These are phyloP conservation scores for Penicillium cinerascens DNA, from an alignment of 495 filamentous ascomycete species.

Conservation along the genomic window DNA sequence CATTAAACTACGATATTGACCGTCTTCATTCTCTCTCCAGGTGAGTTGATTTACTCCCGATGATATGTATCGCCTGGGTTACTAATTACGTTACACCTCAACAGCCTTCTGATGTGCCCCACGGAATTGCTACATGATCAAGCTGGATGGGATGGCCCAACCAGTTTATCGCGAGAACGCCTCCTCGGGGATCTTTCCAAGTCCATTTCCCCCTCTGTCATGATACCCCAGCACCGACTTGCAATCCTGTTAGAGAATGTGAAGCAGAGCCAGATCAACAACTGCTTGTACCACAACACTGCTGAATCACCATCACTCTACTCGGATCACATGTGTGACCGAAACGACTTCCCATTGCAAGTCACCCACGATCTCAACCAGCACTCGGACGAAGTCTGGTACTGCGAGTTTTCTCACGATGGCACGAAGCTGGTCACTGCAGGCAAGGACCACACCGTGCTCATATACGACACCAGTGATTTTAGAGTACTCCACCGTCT, in stretches of 20 bases:
- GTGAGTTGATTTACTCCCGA: slow-evolving; percentile 35
- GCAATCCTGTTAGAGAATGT: slow-evolving; percentile 77
- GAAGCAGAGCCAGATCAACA: slow-evolving; percentile 74
- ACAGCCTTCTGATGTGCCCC: slow-evolving; percentile 83
- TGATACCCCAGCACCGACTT: slow-evolving; percentile 95
- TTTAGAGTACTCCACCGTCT: slow-evolving; percentile 66
- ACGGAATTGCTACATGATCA: slow-evolving; percentile 75
- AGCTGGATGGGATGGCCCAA: slow-evolving; percentile 86
- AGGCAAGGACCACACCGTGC: slow-evolving; percentile 66
- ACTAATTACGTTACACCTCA: slow-evolving; percentile 6
- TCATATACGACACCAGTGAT: slow-evolving; percentile 75
- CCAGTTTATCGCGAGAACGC: slow-evolving; percentile 66
- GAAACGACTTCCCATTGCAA: slow-evolving; percentile 70
- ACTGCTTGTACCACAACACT: slow-evolving; percentile 87
- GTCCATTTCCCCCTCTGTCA: slow-evolving; percentile 93
- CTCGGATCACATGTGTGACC: slow-evolving; percentile 80
- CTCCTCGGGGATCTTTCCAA: slow-evolving; percentile 78
- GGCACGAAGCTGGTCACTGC: slow-evolving; percentile 80
- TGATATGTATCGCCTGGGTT: background rate
- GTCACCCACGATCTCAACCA: slow-evolving; percentile 63
- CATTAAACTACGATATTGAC: slow-evolving; percentile 72
- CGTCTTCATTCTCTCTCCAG: slow-evolving; percentile 81
- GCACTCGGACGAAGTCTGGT: slow-evolving; percentile 86
- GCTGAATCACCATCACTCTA: slow-evolving; percentile 79
- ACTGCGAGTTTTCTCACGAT: slow-evolving; percentile 84